Percentiles rank a stretch among this genome's conserved stretches.
Evolutionary conservation across 495 filamentous ascomycete genomes (phyloP).

Genomic region (Talaromyces borbonicus): DNA sequence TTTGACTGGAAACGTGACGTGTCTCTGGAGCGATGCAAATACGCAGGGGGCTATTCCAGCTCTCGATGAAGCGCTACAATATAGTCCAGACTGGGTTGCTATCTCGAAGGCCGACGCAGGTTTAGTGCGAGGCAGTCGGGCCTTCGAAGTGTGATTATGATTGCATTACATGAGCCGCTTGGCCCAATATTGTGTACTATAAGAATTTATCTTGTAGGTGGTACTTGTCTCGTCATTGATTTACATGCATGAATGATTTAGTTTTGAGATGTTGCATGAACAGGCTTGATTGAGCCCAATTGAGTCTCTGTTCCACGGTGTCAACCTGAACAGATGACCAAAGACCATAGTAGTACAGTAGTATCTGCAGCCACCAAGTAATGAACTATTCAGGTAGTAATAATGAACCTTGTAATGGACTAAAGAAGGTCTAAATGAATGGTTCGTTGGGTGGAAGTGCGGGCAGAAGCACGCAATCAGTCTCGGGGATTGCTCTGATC

Average conservation of each 20-base stretch:
- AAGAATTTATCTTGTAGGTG: background rate
- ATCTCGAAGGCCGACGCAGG: slow-evolving; percentile 67
- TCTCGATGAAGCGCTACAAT: slow-evolving; percentile 69
- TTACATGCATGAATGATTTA: background rate
- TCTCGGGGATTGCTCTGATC: background rate
- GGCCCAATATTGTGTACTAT: background rate
- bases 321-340: too few relatives aligned
- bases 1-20: slow-evolving; percentile 61
- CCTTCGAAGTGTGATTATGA: slow-evolving; percentile 43
- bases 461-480: slow-evolving; percentile 4
- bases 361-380: too few relatives aligned
- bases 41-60: slow-evolving; percentile 64
- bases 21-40: slow-evolving; percentile 86
- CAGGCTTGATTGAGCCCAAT: too few relatives aligned
- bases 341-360: too few relatives aligned
- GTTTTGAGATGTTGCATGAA: too few relatives aligned
- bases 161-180: background rate
- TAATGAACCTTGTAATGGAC: too few relatives aligned
- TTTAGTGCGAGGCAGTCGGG: slow-evolving; percentile 63
- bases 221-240: background rate
- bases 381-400: too few relatives aligned
- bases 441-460: background rate
- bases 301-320: too few relatives aligned
- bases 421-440: background rate
- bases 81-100: slow-evolving; percentile 68